Base-by-base conservation (phyloP, 164 flowering plant genomes). In the Chimonanthus salicifolius region DNA sequence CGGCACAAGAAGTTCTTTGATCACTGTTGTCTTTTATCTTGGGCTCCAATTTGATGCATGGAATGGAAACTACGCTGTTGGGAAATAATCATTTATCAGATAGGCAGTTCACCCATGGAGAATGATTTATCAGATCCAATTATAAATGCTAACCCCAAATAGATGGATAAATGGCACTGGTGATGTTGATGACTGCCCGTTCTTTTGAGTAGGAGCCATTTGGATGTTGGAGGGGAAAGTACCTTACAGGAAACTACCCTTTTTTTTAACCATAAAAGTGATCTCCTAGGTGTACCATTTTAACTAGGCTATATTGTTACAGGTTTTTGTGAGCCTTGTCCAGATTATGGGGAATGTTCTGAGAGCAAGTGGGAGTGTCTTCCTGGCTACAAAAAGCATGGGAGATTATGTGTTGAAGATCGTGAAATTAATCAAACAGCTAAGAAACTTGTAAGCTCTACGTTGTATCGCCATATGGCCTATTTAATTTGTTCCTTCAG, bases 281-380 rank as follows among this genome's bases (percentile, higher is more conserved):
- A 11, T 48, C 54, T 65, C 68, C 6, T 33, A 48, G 54, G 13
- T 47, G 48, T 68, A 68, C 13, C 49, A 50, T 44, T 47, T 69
- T 76, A 69, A 77, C 72, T 70, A 58, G 47, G 75, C 44, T 13
- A 15, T 8, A 20, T 70, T 21, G 9, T 75, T 83, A 20, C 89
- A 93, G 99, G 87, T 76, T 62, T 62, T 67, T 95, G 99, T 79
- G 87, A 87, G 73, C 97, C 97, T 71, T 94, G 98, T 85, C 97
- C 99, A 54, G 76, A 74, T 16, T 80, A 94, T 77, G 98, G 92
- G 44, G 81, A 79, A 75, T 95, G 99, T 77, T 63, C 78, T 66
- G 71, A 85, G 50, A 94, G 97, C 51, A 85, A 85, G 78, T 76
- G 89, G 85, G 88, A 88, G 71, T 95, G 99, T 79, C 62, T 58